phyloP scores from a whole-genome alignment of 495 filamentous ascomycete species.

The Ascobolus immersus region DNA sequence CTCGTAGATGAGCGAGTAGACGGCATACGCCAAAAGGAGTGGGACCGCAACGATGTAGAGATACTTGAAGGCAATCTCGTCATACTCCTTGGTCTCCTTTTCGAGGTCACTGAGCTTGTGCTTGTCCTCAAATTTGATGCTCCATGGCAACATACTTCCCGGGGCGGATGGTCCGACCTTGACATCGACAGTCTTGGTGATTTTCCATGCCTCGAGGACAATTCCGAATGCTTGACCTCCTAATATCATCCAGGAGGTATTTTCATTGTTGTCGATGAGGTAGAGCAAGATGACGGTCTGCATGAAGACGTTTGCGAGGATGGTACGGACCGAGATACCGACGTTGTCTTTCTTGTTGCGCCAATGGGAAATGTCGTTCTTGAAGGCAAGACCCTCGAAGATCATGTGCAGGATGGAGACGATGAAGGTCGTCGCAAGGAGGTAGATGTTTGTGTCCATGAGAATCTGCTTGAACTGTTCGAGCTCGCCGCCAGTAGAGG shows the following conservation, averaged over 20 bases:
- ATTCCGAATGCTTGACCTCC: conserved; percentile 83
- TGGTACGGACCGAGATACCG: conserved; percentile 81
- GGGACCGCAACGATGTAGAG: conserved; percentile 81
- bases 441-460: conserved; percentile 77
- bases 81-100: conserved; percentile 93
- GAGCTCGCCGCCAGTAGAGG: conserved; percentile 38
- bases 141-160: conserved; percentile 53
- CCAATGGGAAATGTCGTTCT: conserved; percentile 90
- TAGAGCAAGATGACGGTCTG: conserved; percentile 90
- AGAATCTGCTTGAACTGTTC: conserved; percentile 90
- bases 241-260: conserved; percentile 97
- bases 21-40: conserved; percentile 64
- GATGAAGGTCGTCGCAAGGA: conserved; percentile 57
- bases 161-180: conserved; percentile 43
- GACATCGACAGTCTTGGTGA: conserved; percentile 91
- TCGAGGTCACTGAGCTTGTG: conserved; percentile 86
- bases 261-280: conserved; percentile 89
- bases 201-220: conserved; percentile 86
- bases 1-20: conserved; percentile 75
- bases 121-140: conserved; percentile 80
- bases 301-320: conserved; percentile 96
- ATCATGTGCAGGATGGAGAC: conserved; percentile 80
- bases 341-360: conserved; percentile 99
- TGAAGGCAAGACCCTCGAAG: conserved; percentile 90
- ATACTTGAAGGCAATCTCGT: conserved; percentile 90